Evolutionary conservation across 1,284 basidiomycete genomes (phyloP).

Genomic region (Apiotrichum mycotoxinovorans): DNA sequence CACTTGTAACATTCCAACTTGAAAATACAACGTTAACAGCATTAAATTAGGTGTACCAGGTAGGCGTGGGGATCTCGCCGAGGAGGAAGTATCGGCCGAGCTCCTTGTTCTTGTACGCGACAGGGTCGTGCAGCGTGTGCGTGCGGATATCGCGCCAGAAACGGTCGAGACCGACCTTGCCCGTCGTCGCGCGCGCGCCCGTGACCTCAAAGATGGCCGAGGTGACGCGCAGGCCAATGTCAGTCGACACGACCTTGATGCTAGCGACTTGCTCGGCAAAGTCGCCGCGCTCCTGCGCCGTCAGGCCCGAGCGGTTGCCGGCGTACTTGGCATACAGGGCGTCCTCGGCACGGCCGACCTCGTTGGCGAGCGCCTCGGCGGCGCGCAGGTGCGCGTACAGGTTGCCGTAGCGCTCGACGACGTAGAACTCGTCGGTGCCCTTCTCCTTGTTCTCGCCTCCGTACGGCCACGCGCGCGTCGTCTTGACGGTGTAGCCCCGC

Average conservation of each 20-base stretch:
- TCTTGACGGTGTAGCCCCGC: constrained; percentile 35
- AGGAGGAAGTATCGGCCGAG: constrained; percentile 7
- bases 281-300: constrained; percentile 36
- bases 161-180: constrained; percentile 40
- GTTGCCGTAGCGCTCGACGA: constrained; percentile 41
- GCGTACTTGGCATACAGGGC: constrained; percentile 21
- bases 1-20: too few species aligned
- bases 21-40: not conserved
- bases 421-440: constrained; percentile 39
- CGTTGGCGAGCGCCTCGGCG: constrained; percentile 37
- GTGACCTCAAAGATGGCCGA: constrained; percentile 40
- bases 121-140: constrained; percentile 45
- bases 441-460: constrained; percentile 22
- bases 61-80: constrained; percentile 9
- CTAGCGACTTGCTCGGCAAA: constrained; percentile 42
- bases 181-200: constrained; percentile 36
- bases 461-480: constrained; percentile 44
- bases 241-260: constrained; percentile 38
- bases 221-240: constrained; percentile 41
- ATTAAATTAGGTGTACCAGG: constrained; percentile 10
- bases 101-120: constrained; percentile 24
- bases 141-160: constrained; percentile 21
- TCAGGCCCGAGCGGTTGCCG: constrained; percentile 25
- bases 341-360: constrained; percentile 23
- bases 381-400: constrained; percentile 42